These are phyloP conservation scores for carrot (Daucus carota) DNA, from an alignment of 129 eudicot species.

Conservation along the genomic window DNA sequence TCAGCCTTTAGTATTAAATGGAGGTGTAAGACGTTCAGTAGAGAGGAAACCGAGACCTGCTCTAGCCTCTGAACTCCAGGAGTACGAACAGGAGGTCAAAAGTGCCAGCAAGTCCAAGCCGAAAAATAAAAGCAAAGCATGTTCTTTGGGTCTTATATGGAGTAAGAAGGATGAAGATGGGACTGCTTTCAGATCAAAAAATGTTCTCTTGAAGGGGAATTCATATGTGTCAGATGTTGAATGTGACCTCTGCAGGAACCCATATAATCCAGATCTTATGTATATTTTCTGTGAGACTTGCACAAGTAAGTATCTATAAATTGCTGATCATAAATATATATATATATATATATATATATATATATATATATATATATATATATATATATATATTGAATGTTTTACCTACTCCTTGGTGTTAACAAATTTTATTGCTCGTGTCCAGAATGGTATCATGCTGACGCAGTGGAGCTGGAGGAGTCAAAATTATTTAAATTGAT, in stretches of 20 bases:
- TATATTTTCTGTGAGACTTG: slow-evolving; percentile 74
- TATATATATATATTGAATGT: neutral
- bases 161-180: slow-evolving; percentile 53
- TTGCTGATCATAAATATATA: neutral
- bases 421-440: neutral
- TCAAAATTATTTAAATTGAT: slow-evolving; percentile 37
- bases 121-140: slow-evolving; percentile 20
- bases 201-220: slow-evolving; percentile 53
- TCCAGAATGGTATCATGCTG: slow-evolving; percentile 95
- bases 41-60: slow-evolving; percentile 19
- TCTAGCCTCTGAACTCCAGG: neutral
- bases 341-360: no score
- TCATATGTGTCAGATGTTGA: slow-evolving; percentile 26
- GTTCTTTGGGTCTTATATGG: slow-evolving; percentile 70
- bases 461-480: slow-evolving; percentile 73
- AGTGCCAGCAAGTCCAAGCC: slow-evolving; percentile 11
- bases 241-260: slow-evolving; percentile 54
- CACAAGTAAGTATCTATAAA: slow-evolving; percentile 34
- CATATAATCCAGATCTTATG: slow-evolving; percentile 55
- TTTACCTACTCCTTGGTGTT: neutral
- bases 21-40: slow-evolving; percentile 13
- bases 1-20: slow-evolving; percentile 19
- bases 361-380: no score
- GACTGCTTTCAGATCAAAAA: slow-evolving; percentile 46
- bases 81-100: neutral